phyloP scores from a whole-genome alignment of 441 rosid species.

The Brassica hybrid region DNA sequence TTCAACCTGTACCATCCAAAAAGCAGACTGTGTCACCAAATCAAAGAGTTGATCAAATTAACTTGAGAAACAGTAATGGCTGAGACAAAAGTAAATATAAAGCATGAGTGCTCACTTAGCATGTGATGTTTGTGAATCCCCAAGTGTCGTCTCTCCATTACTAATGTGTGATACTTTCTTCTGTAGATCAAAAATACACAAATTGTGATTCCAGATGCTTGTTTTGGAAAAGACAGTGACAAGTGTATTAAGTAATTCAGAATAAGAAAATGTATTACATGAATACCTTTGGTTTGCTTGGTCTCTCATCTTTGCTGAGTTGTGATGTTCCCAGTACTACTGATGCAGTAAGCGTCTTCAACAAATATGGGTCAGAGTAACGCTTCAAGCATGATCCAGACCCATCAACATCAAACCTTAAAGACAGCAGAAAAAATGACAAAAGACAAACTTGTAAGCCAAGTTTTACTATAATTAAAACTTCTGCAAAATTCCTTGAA shows the following conservation, averaged over 20 bases:
- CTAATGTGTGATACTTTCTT: conserved; percentile 73
- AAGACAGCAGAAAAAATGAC: conserved; percentile 5
- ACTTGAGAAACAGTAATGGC: background rate
- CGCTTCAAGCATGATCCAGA: conserved; percentile 95
- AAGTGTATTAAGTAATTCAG: conserved; percentile 9
- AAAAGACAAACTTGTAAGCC: background rate
- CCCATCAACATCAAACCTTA: conserved; percentile 94
- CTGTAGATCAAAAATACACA: conserved; percentile 48
- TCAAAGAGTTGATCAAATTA: conserved; percentile 13
- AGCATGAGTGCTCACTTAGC: conserved; percentile 65
- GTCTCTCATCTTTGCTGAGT: conserved; percentile 55
- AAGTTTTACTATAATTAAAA: background rate
- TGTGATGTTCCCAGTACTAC: conserved; percentile 29
- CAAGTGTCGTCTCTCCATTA: conserved; percentile 61
- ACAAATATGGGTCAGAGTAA: conserved; percentile 89
- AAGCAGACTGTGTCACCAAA: conserved; percentile 43
- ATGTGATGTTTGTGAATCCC: conserved; percentile 61
- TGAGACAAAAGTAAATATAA: conserved; percentile 3
- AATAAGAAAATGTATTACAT: background rate
- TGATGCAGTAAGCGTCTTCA: conserved; percentile 53
- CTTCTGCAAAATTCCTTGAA: background rate
- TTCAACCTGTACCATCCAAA: conserved; percentile 68
- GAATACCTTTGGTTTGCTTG: conserved; percentile 44
- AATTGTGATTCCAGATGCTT: background rate
- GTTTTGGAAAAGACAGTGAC: background rate